Conservation (phyloP, 2,329 filamentous ascomycete genomes). For the Fusarium concolor region DNA sequence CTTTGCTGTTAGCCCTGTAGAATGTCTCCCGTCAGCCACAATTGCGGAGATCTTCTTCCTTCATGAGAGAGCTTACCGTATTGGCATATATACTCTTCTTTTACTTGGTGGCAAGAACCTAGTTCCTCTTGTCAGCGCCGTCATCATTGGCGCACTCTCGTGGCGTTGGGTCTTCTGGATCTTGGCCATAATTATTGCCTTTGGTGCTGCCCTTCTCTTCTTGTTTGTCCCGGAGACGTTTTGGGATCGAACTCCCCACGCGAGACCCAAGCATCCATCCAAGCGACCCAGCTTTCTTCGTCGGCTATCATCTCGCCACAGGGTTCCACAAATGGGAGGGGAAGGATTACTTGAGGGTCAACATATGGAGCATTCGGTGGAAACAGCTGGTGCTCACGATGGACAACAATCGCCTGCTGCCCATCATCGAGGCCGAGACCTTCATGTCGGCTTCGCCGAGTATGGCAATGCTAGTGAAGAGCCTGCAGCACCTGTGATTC, state of each 20-base stretch:
- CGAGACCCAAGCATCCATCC: constrained; percentile 46
- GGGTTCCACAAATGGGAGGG: constrained; percentile 21
- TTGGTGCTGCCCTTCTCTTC: constrained; percentile 79
- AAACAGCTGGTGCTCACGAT: constrained; percentile 56
- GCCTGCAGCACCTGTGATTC: background rate
- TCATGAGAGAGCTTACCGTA: constrained; percentile 90
- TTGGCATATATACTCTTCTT: constrained; percentile 92
- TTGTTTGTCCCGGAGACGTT: constrained; percentile 96
- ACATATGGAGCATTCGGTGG: constrained; percentile 61
- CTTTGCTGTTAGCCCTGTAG: constrained; percentile 87
- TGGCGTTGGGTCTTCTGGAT: constrained; percentile 97
- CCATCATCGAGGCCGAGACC: constrained; percentile 47
- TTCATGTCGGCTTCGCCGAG: constrained; percentile 69
- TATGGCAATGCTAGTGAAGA: constrained; percentile 14
- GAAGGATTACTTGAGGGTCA: constrained; percentile 20
- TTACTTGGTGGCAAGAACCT: constrained; percentile 93
- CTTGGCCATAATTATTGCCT: constrained; percentile 81
- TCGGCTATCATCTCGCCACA: constrained; percentile 59
- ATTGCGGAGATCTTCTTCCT: constrained; percentile 97
- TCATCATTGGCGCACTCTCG: constrained; percentile 76
- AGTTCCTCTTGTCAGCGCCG: constrained; percentile 86
- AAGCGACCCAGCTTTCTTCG: constrained; percentile 61
- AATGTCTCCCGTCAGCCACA: constrained; percentile 91
- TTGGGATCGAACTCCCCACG: constrained; percentile 83
- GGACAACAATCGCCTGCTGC: constrained; percentile 8